These are phyloP conservation scores for Taphrina pruni DNA, from an alignment of 1,139 yeast genomes.

Conservation along the genomic window DNA sequence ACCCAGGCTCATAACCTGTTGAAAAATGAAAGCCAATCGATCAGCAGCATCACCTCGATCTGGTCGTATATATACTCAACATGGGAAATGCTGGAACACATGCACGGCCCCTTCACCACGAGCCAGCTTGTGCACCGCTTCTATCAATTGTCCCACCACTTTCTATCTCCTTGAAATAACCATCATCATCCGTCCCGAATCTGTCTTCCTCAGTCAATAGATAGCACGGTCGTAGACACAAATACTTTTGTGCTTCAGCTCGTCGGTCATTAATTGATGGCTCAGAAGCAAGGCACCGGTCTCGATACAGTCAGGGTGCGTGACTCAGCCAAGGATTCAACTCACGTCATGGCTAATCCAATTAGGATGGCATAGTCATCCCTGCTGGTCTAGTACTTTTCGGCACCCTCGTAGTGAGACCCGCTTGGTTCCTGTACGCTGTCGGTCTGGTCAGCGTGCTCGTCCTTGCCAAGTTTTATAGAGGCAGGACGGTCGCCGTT, in stretches of 20 bases:
- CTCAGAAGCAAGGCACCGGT: slow-evolving; percentile 34
- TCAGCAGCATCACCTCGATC: too few species aligned
- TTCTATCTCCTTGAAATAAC: neutral
- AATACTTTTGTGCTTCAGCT: too few species aligned
- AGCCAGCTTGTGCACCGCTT: neutral
- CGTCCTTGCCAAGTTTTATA: slow-evolving; percentile 49
- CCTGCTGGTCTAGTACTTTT: slow-evolving; percentile 51
- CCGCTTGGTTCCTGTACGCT: slow-evolving; percentile 48
- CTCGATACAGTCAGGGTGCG: slow-evolving; percentile 38
- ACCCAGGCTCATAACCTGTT: too few species aligned
- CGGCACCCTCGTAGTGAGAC: slow-evolving; percentile 50
- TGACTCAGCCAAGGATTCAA: neutral
- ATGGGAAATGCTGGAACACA: too few species aligned
- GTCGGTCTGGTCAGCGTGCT: slow-evolving; percentile 47
- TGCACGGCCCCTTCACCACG: too few species aligned
- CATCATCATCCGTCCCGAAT: neutral
- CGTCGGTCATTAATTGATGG: neutral
- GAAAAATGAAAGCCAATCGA: too few species aligned
- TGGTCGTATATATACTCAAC: too few species aligned
- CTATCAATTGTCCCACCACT: neutral
- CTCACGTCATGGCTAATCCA: slow-evolving; percentile 28
- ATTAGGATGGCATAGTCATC: slow-evolving; percentile 50
- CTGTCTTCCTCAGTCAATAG: too few species aligned
- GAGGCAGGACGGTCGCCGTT: slow-evolving; percentile 57
- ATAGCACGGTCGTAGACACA: too few species aligned